Conservation (phyloP, 257 asterid genomes). For the Jacaranda mimosifolia region DNA sequence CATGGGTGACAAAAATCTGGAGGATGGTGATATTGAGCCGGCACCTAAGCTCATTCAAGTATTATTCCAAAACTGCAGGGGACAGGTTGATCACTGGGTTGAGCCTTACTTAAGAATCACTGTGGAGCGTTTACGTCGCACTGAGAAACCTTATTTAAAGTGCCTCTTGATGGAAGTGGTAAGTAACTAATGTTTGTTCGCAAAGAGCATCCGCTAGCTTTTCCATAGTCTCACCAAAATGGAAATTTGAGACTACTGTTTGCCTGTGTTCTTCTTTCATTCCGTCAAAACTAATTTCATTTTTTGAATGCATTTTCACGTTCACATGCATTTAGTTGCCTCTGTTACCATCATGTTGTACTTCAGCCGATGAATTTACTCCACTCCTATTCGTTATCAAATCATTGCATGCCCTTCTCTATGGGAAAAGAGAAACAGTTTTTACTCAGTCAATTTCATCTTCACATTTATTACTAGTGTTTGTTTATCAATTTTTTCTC, state of each 20-base stretch:
- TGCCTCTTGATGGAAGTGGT: slow-evolving; percentile 97
- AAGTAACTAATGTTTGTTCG: slow-evolving; percentile 29
- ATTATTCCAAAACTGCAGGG: slow-evolving; percentile 89
- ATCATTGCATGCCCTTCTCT: slow-evolving; percentile 11
- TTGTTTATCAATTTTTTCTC: background rate
- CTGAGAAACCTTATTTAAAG: slow-evolving; percentile 78
- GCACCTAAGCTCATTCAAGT: slow-evolving; percentile 99
- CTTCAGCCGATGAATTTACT: background rate
- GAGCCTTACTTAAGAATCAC: slow-evolving; percentile 87
- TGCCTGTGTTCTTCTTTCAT: background rate
- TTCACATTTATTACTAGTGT: background rate
- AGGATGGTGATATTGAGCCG: slow-evolving; percentile 95
- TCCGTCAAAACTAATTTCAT: background rate
- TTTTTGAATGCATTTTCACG: background rate
- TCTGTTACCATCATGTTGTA: slow-evolving; percentile 1
- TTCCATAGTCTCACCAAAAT: background rate
- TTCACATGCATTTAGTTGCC: background rate
- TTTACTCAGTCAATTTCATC: background rate
- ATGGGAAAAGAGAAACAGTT: background rate
- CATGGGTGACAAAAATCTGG: slow-evolving; percentile 87
- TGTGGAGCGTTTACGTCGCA: slow-evolving; percentile 82
- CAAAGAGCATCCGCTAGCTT: background rate
- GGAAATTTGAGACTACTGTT: slow-evolving; percentile 3
- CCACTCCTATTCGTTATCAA: background rate
- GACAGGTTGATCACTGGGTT: slow-evolving; percentile 96